Conservation (phyloP, 176 grass and related monocot genomes). For the Oryza punctata region DNA sequence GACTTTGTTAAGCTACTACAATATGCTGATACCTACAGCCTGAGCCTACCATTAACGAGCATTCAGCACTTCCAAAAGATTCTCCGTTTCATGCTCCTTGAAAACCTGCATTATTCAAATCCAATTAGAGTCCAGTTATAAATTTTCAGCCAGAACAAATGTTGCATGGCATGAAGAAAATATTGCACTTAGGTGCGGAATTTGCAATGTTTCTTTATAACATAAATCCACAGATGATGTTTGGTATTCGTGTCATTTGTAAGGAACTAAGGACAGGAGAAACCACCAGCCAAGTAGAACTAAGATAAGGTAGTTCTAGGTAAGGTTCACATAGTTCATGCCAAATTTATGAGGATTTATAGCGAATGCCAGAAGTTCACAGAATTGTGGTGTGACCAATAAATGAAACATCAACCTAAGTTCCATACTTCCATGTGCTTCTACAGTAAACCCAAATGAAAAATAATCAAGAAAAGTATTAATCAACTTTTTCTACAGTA, state of each 20-base stretch:
- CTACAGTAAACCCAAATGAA: background rate
- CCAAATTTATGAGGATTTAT: background rate
- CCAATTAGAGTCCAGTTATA: background rate
- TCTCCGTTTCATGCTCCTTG: constrained; percentile 57
- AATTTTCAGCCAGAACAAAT: constrained; percentile 13
- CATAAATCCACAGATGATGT: background rate
- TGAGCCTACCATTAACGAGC: constrained; percentile 52
- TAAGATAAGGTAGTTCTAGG: background rate
- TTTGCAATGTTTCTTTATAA: background rate
- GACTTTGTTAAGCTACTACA: constrained; percentile 59
- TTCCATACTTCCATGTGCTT: background rate
- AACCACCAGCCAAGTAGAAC: background rate
- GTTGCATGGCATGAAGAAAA: background rate
- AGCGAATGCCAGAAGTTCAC: background rate
- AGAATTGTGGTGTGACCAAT: background rate
- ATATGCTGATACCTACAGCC: constrained; percentile 41
- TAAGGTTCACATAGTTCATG: constrained; percentile 15
- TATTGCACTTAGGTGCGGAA: background rate
- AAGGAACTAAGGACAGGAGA: background rate
- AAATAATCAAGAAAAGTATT: background rate
- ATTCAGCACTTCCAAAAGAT: constrained; percentile 59
- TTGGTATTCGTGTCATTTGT: background rate
- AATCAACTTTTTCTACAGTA: background rate
- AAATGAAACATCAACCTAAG: background rate
- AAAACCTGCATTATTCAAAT: constrained; percentile 54